Evolutionary conservation across 2,329 filamentous ascomycete genomes (phyloP), one percentile per base, ranked within the genome.

Genomic region (Pestalotiopsis sp.): DNA sequence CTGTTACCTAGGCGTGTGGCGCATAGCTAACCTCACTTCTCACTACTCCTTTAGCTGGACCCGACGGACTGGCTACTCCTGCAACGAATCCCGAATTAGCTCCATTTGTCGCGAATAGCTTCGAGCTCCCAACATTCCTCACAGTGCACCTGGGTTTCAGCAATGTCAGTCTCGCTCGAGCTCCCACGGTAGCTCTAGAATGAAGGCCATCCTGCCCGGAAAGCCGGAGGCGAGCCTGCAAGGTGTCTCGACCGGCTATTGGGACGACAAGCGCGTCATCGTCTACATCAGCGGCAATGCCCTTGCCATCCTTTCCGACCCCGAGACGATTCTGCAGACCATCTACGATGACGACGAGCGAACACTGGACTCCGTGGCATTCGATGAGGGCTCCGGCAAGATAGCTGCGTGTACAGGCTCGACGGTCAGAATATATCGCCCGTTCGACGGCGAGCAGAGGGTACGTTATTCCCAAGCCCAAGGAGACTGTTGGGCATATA

Each of bases 211-310:
- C 76, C 81, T 85, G 74, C 83, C 83, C 71, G 83, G 83, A 73
- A 81, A 81, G 78, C 82, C 82, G 70, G 82, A 83, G 77, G 77
- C 82, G 71, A 77, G 79, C 72, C 81, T 83, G 72, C 82, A 84
- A 78, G 82, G 81, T 72, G 74, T 84, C 69, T 79, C 82, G 24
- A 84, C 81, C 64, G 83, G 82, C 70, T 81, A 77, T 73, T 85
- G 83, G 82, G 77, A 81, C 73, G 75, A 74, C 75, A 72, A 69
- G 65, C 72, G 74, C 68, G 71, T 74, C 60, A 63, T 76, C 66
- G 89, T 89, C 64, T 99, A 98, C 81, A 92, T 98, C 72, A 96
- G 93, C 69, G 95, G 95, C 75, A 92, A 91, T 80, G 93, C 93
- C 70, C 88, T 98, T 71, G 89, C 96, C 65, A 91, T 99, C 74